Evolutionary conservation across 2,329 filamentous ascomycete genomes (phyloP).

Genomic region (Pseudodiploospora longispora): DNA sequence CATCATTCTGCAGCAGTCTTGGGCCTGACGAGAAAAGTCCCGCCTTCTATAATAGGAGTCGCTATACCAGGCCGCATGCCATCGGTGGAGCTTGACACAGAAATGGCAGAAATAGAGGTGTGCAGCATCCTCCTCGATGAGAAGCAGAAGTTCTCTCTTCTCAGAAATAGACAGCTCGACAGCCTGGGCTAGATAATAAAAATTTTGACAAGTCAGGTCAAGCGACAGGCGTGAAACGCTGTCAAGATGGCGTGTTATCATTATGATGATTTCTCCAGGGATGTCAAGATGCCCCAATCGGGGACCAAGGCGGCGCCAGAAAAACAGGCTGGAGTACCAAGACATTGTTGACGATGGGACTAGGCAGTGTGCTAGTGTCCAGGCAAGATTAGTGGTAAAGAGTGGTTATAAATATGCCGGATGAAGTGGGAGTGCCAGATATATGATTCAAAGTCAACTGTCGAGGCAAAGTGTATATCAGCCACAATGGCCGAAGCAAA

Average conservation of each 20-base stretch:
- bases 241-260: constrained; percentile 4
- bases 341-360: background rate
- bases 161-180: background rate
- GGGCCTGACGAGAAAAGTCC: background rate
- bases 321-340: background rate
- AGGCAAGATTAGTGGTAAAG: too few relatives aligned
- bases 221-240: constrained; percentile 4
- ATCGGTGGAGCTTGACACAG: constrained; percentile 7
- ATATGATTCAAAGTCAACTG: too few relatives aligned
- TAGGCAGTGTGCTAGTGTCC: too few relatives aligned
- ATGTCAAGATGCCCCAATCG: constrained; percentile 3
- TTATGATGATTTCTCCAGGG: constrained; percentile 7
- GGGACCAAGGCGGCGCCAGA: background rate
- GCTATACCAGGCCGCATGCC: constrained; percentile 3
- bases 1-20: background rate
- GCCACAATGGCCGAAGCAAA: too few relatives aligned
- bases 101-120: constrained; percentile 5
- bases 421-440: too few relatives aligned
- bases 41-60: background rate
- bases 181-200: constrained; percentile 1
- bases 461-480: too few relatives aligned
- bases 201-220: constrained; percentile 9
- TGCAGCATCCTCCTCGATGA: constrained; percentile 7
- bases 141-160: constrained; percentile 5
- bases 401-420: too few relatives aligned